Evolutionary conservation across 116 monocot species (phyloP), one percentile per base, ranked within the genome.

Genomic region (Dioscorea cayenensis): DNA sequence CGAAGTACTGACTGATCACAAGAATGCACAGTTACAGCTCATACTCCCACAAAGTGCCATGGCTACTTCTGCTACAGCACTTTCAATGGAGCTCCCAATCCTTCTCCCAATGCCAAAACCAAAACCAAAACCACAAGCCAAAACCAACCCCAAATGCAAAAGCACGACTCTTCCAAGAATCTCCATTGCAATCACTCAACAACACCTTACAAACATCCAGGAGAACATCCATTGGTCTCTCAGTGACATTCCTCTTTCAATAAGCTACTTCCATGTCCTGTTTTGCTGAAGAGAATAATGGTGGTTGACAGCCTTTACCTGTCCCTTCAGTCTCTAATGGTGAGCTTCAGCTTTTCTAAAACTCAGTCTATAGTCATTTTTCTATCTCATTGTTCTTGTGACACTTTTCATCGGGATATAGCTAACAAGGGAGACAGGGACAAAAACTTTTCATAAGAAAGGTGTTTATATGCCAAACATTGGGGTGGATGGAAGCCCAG

Each of bases 401-500:
- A 5, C 49, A 19, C 36, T 21, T 48, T 49, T 63, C 36, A 28
- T 48, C 82, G 82, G n/a, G 90, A 85, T 69, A 80, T 94, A 22
- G 78, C 81, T 0, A 94, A 94, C 29, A 70, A 70, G 11, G n/a
- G 87, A 83, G 68, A 87, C 90, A 0, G 94, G 94, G 25, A 94
- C 83, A 6, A 73, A 90, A 12, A 79, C 90, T 0, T 94, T n/a
- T 94, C 76, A 38, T 94, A 71, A 65, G 69, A 85, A 85, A 1
- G 87, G 90, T 20, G 82, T 90, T 18, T 94, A 87, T 70, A 80
- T 87, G 48, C 85, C 94, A 7, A 78, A 94, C 36, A 78, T 94
- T 16, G 90, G 88, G 2, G 49, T 76, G 0, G 51, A 78, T 11
- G 82, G 77, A 14, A 83, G 84, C 8, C n/a, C 69, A 73, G 4